phyloP scores from a whole-genome alignment of 2,329 filamentous ascomycete species.

The Hypomyces perniciosus region DNA sequence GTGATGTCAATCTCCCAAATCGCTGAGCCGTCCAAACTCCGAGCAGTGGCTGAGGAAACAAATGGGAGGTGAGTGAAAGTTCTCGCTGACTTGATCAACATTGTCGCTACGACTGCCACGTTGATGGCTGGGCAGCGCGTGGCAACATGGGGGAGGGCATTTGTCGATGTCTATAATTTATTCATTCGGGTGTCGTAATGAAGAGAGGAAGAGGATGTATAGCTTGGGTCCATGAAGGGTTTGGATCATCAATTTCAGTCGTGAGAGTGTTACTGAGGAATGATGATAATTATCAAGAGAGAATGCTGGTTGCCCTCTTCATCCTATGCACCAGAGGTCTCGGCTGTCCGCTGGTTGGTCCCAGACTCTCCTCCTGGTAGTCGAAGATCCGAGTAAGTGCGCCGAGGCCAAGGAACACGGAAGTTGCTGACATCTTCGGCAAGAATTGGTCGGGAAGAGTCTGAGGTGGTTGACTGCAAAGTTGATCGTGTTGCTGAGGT shows the following conservation, averaged over 20 bases:
- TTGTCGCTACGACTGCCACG: not conserved
- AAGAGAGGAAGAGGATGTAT: slow-evolving; percentile 8
- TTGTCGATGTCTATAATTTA: not conserved
- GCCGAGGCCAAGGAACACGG: slow-evolving; percentile 13
- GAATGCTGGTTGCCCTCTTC: not conserved
- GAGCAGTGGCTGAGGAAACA: not conserved
- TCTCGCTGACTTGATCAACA: not conserved
- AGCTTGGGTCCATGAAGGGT: slow-evolving; percentile 8
- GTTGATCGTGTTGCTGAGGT: slow-evolving; percentile 9
- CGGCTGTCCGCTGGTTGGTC: slow-evolving; percentile 17
- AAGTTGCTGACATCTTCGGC: not conserved
- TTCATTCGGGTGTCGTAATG: not conserved
- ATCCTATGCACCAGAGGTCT: slow-evolving; percentile 14
- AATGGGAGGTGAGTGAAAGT: not conserved
- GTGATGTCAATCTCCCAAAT: not conserved
- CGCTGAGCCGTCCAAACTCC: not conserved
- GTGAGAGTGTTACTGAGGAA: slow-evolving; percentile 8
- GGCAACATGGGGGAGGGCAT: not conserved
- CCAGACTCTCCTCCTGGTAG: slow-evolving; percentile 32
- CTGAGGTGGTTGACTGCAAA: slow-evolving; percentile 1
- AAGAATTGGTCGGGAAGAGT: slow-evolving; percentile 7
- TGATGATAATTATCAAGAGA: not conserved
- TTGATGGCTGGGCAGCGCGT: too few relatives aligned
- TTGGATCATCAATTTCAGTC: not conserved
- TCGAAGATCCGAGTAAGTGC: slow-evolving; percentile 32